Conservation (phyloP, 2,329 filamentous ascomycete genomes). For the Nakataea oryzae region DNA sequence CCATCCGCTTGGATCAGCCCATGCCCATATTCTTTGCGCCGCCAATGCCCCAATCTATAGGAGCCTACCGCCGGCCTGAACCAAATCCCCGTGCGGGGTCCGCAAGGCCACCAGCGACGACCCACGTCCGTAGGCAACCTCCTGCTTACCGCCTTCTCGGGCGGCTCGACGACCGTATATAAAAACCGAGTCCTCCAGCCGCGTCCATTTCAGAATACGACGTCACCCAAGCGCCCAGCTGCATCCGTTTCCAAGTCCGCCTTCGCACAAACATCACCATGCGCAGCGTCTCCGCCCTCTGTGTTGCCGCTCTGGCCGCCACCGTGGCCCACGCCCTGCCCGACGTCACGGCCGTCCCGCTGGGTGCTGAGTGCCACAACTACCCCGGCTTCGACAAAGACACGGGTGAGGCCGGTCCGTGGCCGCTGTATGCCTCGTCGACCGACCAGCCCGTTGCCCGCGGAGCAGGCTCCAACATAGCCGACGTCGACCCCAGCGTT, state of each 20-base stretch:
- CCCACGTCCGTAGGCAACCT: background rate
- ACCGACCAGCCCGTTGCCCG: background rate
- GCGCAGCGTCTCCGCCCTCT: background rate
- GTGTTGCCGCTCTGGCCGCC: background rate
- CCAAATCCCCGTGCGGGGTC: too few species aligned
- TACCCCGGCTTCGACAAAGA: background rate
- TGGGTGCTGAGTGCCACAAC: background rate
- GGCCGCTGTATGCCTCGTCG: background rate
- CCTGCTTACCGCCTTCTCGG: background rate
- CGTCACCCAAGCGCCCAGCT: background rate
- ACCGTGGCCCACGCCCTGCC: background rate
- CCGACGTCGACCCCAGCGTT: background rate
- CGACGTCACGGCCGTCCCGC: background rate
- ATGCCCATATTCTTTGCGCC: too few species aligned
- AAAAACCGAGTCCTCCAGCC: background rate
- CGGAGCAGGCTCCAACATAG: background rate
- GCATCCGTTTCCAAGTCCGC: background rate
- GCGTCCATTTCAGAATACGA: background rate
- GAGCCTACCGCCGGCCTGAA: too few species aligned
- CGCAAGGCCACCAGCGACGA: background rate
- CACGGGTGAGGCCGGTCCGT: background rate
- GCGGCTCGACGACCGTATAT: background rate
- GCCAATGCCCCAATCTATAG: too few species aligned
- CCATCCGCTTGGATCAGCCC: too few species aligned
- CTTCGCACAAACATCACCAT: background rate